phyloP scores from a whole-genome alignment of 495 filamentous ascomycete genomes.

The Entonaema liquescens region DNA sequence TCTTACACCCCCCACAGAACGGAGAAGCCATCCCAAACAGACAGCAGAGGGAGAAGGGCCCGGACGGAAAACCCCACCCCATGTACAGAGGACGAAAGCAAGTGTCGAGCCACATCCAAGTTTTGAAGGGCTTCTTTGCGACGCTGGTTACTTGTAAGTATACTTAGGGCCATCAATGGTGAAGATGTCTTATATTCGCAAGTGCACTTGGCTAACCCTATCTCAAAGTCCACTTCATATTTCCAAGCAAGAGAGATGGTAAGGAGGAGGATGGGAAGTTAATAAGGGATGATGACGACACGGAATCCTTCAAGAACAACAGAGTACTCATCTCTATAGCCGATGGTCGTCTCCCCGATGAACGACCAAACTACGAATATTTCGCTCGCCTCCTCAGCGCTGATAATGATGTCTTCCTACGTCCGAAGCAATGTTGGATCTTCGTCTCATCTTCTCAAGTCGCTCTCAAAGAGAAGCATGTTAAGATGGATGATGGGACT shows the following conservation, averaged over 20 bases:
- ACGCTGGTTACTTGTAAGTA: constrained; percentile 45
- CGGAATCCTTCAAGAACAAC: constrained; percentile 62
- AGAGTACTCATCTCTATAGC: constrained; percentile 60
- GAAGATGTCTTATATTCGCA: background rate
- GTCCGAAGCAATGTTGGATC: constrained; percentile 57
- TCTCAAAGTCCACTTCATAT: constrained; percentile 57
- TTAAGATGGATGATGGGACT: constrained; percentile 41
- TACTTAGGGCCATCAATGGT: constrained; percentile 2
- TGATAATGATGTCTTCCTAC: constrained; percentile 51
- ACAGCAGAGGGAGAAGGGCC: constrained; percentile 62
- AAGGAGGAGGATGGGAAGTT: constrained; percentile 44
- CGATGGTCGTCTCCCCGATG: constrained; percentile 55
- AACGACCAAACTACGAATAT: constrained; percentile 61
- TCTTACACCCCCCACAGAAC: constrained; percentile 46
- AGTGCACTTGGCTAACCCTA: constrained; percentile 1
- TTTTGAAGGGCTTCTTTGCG: constrained; percentile 84
- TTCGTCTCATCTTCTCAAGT: constrained; percentile 55
- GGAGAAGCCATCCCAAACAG: constrained; percentile 63
- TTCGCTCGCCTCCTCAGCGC: constrained; percentile 54
- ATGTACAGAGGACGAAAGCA: constrained; percentile 72
- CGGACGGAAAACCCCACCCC: constrained; percentile 40
- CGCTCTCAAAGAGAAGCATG: constrained; percentile 47
- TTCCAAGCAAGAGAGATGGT: constrained; percentile 47
- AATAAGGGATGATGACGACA: constrained; percentile 51
- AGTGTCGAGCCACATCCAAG: constrained; percentile 96